Percentiles rank a stretch among this genome's conserved stretches.
phyloP scores from a whole-genome alignment of 2,329 filamentous ascomycete genomes.

The Fusarium sarcochroum region DNA sequence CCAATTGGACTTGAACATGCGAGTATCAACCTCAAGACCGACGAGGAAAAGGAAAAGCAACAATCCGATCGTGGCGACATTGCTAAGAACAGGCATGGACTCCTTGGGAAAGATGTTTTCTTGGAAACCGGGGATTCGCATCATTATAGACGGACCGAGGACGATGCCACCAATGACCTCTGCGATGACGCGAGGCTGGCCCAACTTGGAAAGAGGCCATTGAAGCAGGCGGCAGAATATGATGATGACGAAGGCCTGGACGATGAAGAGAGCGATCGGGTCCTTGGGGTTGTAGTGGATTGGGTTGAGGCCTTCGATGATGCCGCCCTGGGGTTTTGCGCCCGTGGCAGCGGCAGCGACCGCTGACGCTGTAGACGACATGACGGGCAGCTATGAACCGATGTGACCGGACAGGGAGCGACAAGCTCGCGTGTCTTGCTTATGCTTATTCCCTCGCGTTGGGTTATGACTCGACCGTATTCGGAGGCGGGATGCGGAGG shows the following conservation, averaged over 20 bases:
- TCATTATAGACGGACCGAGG: constrained; percentile 89
- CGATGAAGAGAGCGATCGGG: constrained; percentile 68
- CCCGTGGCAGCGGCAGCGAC: constrained; percentile 50
- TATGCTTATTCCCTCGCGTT: background rate
- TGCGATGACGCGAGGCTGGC: constrained; percentile 86
- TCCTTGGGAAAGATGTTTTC: constrained; percentile 80
- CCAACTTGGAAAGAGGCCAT: constrained; percentile 81
- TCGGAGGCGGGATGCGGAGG: background rate
- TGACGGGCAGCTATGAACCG: background rate
- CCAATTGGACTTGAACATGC: constrained; percentile 85
- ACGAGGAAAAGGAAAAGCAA: constrained; percentile 91
- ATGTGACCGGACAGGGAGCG: background rate
- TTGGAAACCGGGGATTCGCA: constrained; percentile 84
- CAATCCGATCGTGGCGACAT: constrained; percentile 87
- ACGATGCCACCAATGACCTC: constrained; percentile 89
- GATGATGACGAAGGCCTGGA: constrained; percentile 60
- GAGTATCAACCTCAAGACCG: constrained; percentile 87
- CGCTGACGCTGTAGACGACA: constrained; percentile 21
- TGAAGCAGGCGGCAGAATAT: constrained; percentile 70
- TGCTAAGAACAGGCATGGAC: constrained; percentile 81
- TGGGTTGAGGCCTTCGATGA: constrained; percentile 80
- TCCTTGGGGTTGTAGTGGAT: constrained; percentile 77
- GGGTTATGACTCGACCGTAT: background rate
- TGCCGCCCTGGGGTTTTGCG: constrained; percentile 66
- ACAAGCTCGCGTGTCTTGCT: background rate